Evolutionary conservation across 2,329 filamentous ascomycete species (phyloP).

Genomic region (Fusarium sp.): DNA sequence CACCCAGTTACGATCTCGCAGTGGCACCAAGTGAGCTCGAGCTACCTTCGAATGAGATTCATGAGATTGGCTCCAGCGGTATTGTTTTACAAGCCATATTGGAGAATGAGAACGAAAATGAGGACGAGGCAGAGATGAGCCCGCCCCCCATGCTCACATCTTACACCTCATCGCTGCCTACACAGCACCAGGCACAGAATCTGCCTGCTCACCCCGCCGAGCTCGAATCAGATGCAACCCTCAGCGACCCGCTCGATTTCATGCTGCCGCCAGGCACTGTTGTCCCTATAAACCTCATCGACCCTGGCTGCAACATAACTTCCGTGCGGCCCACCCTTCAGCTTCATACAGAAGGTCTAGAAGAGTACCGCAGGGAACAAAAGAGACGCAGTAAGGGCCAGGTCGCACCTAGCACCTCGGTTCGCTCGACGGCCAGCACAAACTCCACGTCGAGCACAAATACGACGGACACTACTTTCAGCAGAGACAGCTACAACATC

Average conservation of each 20-base stretch:
- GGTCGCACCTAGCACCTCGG: slow-evolving; percentile 58
- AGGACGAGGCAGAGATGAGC: slow-evolving; percentile 33
- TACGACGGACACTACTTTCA: slow-evolving; percentile 52
- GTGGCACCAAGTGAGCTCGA: slow-evolving; percentile 50
- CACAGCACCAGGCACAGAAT: slow-evolving; percentile 10
- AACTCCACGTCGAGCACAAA: slow-evolving; percentile 49
- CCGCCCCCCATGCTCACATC: slow-evolving; percentile 18
- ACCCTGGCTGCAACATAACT: slow-evolving; percentile 20
- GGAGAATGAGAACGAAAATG: slow-evolving; percentile 31
- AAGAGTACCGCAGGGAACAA: slow-evolving; percentile 43
- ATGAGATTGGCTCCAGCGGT: slow-evolving; percentile 62
- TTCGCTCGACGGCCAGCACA: slow-evolving; percentile 56
- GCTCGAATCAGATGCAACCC: slow-evolving; percentile 37
- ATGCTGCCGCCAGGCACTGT: slow-evolving; percentile 38
- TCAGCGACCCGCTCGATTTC: slow-evolving; percentile 41
- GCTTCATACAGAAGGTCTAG: slow-evolving; percentile 50
- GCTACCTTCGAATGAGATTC: slow-evolving; percentile 59
- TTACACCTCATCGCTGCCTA: slow-evolving; percentile 34
- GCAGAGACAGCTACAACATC: slow-evolving; percentile 53
- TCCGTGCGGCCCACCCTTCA: slow-evolving; percentile 50
- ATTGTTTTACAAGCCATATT: slow-evolving; percentile 47
- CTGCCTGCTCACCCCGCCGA: slow-evolving; percentile 38
- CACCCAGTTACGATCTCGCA: slow-evolving; percentile 58
- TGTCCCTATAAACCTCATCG: slow-evolving; percentile 38
- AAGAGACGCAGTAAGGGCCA: slow-evolving; percentile 51